These are phyloP conservation scores for Phytophthora sojae DNA, from an alignment of 352 stramenopile species.

Conservation along the genomic window DNA sequence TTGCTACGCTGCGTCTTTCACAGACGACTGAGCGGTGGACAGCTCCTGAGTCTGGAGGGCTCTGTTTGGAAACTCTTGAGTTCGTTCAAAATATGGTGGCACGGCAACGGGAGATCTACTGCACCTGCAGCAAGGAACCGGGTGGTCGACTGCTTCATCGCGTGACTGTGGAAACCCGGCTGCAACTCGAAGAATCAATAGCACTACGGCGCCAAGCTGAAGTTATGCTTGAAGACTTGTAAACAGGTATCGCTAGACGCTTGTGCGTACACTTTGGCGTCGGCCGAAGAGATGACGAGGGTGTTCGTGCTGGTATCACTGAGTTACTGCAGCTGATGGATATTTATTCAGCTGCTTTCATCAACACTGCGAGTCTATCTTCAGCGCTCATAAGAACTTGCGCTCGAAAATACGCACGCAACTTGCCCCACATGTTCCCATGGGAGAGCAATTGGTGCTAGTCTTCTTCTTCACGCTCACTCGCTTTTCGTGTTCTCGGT, in stretches of 20 bases:
- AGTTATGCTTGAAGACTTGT: constrained; percentile 3
- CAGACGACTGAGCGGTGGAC: constrained; percentile 5
- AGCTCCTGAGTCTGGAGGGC: constrained; percentile 1
- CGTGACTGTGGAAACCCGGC: constrained; percentile 1
- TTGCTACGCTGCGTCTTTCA: constrained; percentile 33
- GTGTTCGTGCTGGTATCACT: not conserved
- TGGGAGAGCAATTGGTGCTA: constrained; percentile 16
- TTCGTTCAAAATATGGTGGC: constrained; percentile 16
- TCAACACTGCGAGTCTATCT: constrained; percentile 13
- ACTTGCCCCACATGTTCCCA: constrained; percentile 3
- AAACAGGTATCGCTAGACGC: not conserved
- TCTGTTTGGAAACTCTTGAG: constrained; percentile 21
- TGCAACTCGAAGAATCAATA: constrained; percentile 37
- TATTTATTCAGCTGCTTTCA: constrained; percentile 23
- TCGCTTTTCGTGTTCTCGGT: constrained; percentile 19
- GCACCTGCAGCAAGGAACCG: not conserved
- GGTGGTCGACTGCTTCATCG: constrained; percentile 16
- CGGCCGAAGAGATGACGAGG: not conserved
- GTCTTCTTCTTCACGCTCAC: not conserved
- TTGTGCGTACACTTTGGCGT: not conserved
- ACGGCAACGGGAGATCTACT: constrained; percentile 20
- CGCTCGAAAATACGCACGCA: constrained; percentile 19
- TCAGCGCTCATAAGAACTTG: constrained; percentile 35
- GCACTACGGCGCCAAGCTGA: constrained; percentile 24
- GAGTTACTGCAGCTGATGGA: constrained; percentile 6